A percentile compares a stretch with the other conserved stretches of the same genome.
Evolutionary conservation across 1,284 basidiomycete species (phyloP).

Genomic region (Cutaneotrichosporon cyanovorans): DNA sequence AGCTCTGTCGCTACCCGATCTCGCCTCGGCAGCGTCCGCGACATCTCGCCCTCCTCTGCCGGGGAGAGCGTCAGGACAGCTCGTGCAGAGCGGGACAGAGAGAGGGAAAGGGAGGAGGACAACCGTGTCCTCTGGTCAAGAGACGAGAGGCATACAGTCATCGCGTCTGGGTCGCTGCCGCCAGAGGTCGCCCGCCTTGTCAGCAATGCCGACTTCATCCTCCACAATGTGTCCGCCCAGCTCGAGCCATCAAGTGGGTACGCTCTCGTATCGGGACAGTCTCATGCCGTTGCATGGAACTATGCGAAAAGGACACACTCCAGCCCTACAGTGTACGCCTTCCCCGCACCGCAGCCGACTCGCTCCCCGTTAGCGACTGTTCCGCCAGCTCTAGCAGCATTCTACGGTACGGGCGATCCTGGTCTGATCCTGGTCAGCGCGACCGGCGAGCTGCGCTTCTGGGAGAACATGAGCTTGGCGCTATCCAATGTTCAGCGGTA

Average conservation of each 20-base stretch:
- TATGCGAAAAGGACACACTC: slow-evolving; percentile 43
- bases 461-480: slow-evolving; percentile 45
- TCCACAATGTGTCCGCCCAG: slow-evolving; percentile 34
- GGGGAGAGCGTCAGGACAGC: slow-evolving; percentile 21
- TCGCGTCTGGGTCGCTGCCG: slow-evolving; percentile 26
- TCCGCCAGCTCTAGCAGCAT: slow-evolving; percentile 31
- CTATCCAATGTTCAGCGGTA: slow-evolving; percentile 38
- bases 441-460: slow-evolving; percentile 43
- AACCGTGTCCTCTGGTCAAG: slow-evolving; percentile 30
- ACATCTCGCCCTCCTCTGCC: slow-evolving; percentile 8
- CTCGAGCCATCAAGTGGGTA: slow-evolving; percentile 43
- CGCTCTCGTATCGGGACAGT: slow-evolving; percentile 39
- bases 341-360: slow-evolving; percentile 31
- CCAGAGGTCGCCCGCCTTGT: slow-evolving; percentile 30
- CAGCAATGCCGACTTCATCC: slow-evolving; percentile 36
- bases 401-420: slow-evolving; percentile 40
- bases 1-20: slow-evolving; percentile 4
- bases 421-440: slow-evolving; percentile 44
- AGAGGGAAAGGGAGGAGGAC: slow-evolving; percentile 13
- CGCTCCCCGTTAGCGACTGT: slow-evolving; percentile 22
- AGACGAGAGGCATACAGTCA: slow-evolving; percentile 29
- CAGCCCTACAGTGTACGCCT: slow-evolving; percentile 36
- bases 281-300: slow-evolving; percentile 45
- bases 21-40: slow-evolving; percentile 1
- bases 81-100: slow-evolving; percentile 2